Evolutionary conservation across 768 basidiomycete species (phyloP).

Genomic region (Lanmaoa rubissima): DNA sequence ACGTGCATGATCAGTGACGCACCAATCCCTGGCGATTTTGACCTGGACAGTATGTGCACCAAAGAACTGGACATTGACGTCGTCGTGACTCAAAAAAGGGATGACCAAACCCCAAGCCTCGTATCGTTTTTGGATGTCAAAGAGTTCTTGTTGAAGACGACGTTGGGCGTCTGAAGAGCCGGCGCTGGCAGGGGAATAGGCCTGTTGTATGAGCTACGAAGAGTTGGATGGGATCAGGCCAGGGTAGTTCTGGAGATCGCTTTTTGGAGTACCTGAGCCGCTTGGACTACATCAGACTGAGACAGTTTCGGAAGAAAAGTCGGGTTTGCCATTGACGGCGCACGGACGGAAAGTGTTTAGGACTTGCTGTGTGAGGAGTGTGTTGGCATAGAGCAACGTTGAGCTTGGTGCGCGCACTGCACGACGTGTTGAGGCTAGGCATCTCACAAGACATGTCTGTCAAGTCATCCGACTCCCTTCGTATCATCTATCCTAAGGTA

Average conservation of each 20-base stretch:
- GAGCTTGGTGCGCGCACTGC: too few species aligned
- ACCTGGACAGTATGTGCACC: slow-evolving; percentile 93
- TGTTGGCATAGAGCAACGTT: not conserved
- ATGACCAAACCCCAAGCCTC: slow-evolving; percentile 86
- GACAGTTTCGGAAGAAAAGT: slow-evolving; percentile 53
- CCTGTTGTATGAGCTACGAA: slow-evolving; percentile 65
- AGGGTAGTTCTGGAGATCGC: slow-evolving; percentile 1
- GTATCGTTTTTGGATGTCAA: slow-evolving; percentile 70
- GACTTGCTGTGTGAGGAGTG: not conserved
- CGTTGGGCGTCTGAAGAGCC: slow-evolving; percentile 59
- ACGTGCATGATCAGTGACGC: slow-evolving; percentile 21
- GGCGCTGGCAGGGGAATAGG: slow-evolving; percentile 52
- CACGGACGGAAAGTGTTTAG: not conserved
- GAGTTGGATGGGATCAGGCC: slow-evolving; percentile 13
- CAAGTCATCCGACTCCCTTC: too few species aligned
- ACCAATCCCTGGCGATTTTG: slow-evolving; percentile 94
- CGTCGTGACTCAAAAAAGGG: slow-evolving; percentile 66
- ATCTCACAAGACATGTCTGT: too few species aligned
- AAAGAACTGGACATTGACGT: slow-evolving; percentile 90
- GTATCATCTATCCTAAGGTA: too few species aligned
- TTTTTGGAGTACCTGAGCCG: slow-evolving; percentile 50
- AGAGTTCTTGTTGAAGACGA: slow-evolving; percentile 66
- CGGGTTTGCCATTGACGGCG: slow-evolving; percentile 22
- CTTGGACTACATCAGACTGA: slow-evolving; percentile 53
- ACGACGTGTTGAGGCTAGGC: too few species aligned